These are phyloP conservation scores for Petunia hybrid DNA, from an alignment of 305 asterid genomes.

Conservation along the genomic window DNA sequence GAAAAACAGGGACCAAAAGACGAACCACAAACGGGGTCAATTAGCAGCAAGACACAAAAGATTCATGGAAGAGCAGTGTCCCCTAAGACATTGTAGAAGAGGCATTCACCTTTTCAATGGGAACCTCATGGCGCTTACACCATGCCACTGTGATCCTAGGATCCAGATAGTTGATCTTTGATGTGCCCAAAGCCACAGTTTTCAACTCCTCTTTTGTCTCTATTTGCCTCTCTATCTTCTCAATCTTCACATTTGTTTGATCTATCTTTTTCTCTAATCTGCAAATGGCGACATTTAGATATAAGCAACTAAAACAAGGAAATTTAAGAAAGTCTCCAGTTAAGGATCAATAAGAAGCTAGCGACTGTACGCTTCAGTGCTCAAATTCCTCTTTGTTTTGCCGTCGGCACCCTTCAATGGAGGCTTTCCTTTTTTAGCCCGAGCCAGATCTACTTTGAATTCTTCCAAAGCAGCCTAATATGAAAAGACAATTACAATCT, in stretches of 20 bases:
- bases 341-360: conserved; percentile 21
- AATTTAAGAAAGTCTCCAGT: conserved; percentile 4
- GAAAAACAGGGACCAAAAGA: not conserved
- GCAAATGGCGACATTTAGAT: conserved; percentile 35
- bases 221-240: conserved; percentile 82
- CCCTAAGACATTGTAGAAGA: not conserved
- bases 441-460: conserved; percentile 67
- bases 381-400: conserved; percentile 78
- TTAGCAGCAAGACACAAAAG: not conserved
- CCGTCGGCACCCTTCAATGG: conserved; percentile 80
- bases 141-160: conserved; percentile 99
- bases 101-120: conserved; percentile 84
- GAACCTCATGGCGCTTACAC: conserved; percentile 99
- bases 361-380: conserved; percentile 78
- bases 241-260: conserved; percentile 73
- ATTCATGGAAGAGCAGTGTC: not conserved
- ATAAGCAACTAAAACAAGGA: conserved; percentile 39
- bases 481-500: conserved; percentile 26
- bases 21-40: not conserved
- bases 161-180: conserved; percentile 95
- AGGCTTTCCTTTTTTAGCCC: conserved; percentile 93
- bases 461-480: conserved; percentile 73
- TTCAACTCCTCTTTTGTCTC: conserved; percentile 86
- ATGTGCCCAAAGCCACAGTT: conserved; percentile 93
- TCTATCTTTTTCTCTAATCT: conserved; percentile 88